phyloP scores from a whole-genome alignment of 2,329 filamentous ascomycete species.

The Mycosphaerella sp. region DNA sequence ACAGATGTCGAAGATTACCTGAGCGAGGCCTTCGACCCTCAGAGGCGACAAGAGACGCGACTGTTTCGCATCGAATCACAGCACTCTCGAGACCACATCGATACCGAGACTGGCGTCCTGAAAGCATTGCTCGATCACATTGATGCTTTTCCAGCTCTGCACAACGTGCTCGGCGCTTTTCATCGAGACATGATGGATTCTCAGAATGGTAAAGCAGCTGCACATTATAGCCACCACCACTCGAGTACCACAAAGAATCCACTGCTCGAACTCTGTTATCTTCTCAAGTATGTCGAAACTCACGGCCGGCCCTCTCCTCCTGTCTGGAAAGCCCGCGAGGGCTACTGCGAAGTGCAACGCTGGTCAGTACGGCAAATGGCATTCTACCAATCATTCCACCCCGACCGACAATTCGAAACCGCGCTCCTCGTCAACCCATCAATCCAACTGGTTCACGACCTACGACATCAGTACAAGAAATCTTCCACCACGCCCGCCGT shows the following conservation, averaged over 20 bases:
- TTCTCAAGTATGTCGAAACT: conserved; percentile 10
- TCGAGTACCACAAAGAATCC: not conserved
- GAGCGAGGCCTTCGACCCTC: not conserved
- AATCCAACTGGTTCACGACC: not conserved
- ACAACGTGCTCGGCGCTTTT: conserved; percentile 8
- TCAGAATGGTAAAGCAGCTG: conserved; percentile 6
- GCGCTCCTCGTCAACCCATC: conserved; percentile 6
- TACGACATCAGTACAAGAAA: not conserved
- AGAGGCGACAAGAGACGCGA: not conserved
- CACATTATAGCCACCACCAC: not conserved
- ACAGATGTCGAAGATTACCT: conserved; percentile 1
- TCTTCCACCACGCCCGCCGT: not conserved
- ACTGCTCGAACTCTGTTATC: conserved; percentile 3
- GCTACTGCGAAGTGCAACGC: not conserved
- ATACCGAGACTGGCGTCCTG: not conserved
- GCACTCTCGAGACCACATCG: conserved; percentile 2
- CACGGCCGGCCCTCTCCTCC: not conserved
- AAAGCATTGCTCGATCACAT: conserved; percentile 2
- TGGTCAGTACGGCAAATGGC: conserved; percentile 14
- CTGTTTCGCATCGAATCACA: conserved; percentile 5
- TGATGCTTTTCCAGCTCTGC: conserved; percentile 3
- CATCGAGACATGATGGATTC: conserved; percentile 5
- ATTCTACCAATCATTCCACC: conserved; percentile 1
- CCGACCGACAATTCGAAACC: not conserved
- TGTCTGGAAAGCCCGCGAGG: not conserved